Percentiles rank a stretch among this genome's conserved stretches.
Conservation (phyloP, 2,329 filamentous ascomycete genomes). For the Orbilia brochopaga region DNA sequence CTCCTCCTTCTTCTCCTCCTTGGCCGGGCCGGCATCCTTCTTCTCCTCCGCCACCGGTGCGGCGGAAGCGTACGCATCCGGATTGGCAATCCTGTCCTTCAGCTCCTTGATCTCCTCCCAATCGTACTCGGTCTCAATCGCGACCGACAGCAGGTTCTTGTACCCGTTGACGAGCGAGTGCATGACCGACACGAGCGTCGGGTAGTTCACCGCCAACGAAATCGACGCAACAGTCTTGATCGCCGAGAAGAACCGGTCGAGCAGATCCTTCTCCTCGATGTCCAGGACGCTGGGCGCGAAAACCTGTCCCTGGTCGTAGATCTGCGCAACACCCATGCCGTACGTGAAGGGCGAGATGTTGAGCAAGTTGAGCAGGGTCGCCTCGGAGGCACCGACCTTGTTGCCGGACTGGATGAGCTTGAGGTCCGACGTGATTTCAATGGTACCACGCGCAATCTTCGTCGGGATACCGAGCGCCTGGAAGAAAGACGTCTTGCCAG, state of each 20-base stretch:
- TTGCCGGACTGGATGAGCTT: constrained; percentile 91
- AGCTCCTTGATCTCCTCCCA: constrained; percentile 97
- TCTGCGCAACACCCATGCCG: constrained; percentile 93
- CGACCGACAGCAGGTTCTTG: constrained; percentile 94
- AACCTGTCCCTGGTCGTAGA: constrained; percentile 96
- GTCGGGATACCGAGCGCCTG: constrained; percentile 99
- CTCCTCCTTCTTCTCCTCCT: constrained; percentile 66
- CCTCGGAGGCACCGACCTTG: constrained; percentile 99
- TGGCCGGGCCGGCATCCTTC: constrained; percentile 63
- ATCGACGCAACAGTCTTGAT: constrained; percentile 86
- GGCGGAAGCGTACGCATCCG: constrained; percentile 88
- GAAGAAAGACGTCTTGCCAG: constrained; percentile 99
- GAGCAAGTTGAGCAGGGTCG: constrained; percentile 98
- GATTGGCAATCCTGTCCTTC: constrained; percentile 99
- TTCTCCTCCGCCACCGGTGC: constrained; percentile 71
- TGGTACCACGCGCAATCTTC: constrained; percentile 99
- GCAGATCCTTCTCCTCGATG: constrained; percentile 91
- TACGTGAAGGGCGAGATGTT: constrained; percentile 99
- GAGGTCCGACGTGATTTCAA: constrained; percentile 97
- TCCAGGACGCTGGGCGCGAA: constrained; percentile 87
- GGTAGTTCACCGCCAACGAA: constrained; percentile 92
- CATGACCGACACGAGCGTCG: constrained; percentile 92
- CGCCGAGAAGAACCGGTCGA: constrained; percentile 78
- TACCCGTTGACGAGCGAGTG: constrained; percentile 97
- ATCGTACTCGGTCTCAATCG: constrained; percentile 78